phyloP scores from a whole-genome alignment of 352 stramenopile species.

The Albugo candida region DNA sequence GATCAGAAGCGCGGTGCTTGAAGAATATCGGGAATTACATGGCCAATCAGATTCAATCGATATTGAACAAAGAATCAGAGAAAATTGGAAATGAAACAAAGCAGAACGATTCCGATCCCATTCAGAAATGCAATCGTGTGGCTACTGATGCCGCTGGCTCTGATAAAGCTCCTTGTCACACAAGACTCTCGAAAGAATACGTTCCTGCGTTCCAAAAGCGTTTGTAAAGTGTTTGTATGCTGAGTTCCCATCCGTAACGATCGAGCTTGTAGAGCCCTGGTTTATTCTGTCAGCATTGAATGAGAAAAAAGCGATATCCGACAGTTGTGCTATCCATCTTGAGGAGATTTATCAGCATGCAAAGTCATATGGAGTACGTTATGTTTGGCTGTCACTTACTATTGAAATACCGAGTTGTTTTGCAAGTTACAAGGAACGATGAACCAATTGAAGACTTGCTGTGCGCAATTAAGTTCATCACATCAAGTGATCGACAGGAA shows the following conservation, averaged over 20 bases:
- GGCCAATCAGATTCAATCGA: slow-evolving; percentile 63
- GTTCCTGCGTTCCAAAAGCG: no score
- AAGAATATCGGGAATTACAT: slow-evolving; percentile 71
- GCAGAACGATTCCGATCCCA: no score
- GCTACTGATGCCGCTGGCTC: no score
- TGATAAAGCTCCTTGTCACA: no score
- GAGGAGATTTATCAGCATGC: slow-evolving; percentile 15
- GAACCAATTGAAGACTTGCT: slow-evolving; percentile 29
- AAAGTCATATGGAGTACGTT: slow-evolving; percentile 34
- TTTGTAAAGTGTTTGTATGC: no score
- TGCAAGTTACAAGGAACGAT: slow-evolving; percentile 33
- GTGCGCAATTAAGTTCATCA: slow-evolving; percentile 29
- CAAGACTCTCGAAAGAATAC: no score
- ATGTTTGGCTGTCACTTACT: slow-evolving; percentile 1
- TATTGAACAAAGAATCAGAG: slow-evolving; percentile 16
- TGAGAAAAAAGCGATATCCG: slow-evolving; percentile 15
- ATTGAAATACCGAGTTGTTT: not conserved
- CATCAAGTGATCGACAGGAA: slow-evolving; percentile 35
- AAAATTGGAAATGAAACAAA: slow-evolving; percentile 11
- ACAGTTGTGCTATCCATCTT: slow-evolving; percentile 16
- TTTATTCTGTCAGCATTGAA: slow-evolving; percentile 40
- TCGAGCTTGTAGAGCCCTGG: slow-evolving; percentile 38
- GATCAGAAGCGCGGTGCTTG: slow-evolving; percentile 37
- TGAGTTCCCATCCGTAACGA: no score
- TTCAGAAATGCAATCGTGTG: no score